These are phyloP conservation scores for Phaeosphaeriaceae sp. DNA, from an alignment of 2,329 filamentous ascomycete genomes.

Conservation along the genomic window DNA sequence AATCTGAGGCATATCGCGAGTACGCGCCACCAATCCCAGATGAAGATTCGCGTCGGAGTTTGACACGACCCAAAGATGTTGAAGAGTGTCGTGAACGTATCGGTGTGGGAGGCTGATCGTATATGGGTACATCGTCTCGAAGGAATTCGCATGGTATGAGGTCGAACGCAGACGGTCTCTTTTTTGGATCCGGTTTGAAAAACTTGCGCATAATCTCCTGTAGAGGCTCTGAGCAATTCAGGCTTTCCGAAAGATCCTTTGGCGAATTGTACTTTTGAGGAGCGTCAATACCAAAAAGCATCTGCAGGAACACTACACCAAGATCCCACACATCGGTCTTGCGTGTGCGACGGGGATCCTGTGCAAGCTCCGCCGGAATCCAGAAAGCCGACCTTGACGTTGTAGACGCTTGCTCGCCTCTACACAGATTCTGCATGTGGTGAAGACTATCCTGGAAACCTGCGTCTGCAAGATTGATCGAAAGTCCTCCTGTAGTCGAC, in stretches of 20 bases:
- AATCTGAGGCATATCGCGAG: slow-evolving; percentile 87
- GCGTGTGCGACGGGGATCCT: slow-evolving; percentile 64
- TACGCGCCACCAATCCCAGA: slow-evolving; percentile 48
- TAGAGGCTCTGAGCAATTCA: slow-evolving; percentile 76
- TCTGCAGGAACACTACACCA: slow-evolving; percentile 88
- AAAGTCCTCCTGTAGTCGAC: slow-evolving; percentile 68
- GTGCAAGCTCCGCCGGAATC: slow-evolving; percentile 77
- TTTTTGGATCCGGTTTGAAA: slow-evolving; percentile 84
- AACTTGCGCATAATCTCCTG: slow-evolving; percentile 82
- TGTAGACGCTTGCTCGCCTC: slow-evolving; percentile 58
- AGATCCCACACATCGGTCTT: slow-evolving; percentile 97
- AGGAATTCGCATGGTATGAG: slow-evolving; percentile 66
- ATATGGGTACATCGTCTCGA: slow-evolving; percentile 56
- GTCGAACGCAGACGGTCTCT: slow-evolving; percentile 82
- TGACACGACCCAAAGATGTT: slow-evolving; percentile 41
- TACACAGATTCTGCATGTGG: slow-evolving; percentile 62
- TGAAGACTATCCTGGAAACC: slow-evolving; percentile 74
- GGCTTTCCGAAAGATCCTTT: slow-evolving; percentile 71
- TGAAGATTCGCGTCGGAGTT: slow-evolving; percentile 46
- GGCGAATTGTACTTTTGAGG: slow-evolving; percentile 81
- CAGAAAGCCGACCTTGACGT: slow-evolving; percentile 80
- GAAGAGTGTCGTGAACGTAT: slow-evolving; percentile 47
- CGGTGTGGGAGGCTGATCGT: slow-evolving; percentile 42
- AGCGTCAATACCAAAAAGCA: slow-evolving; percentile 86
- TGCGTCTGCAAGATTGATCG: slow-evolving; percentile 77